Evolutionary conservation across 2,329 filamentous ascomycete species (phyloP), one percentile per base, ranked within the genome.

Genomic region (Claviceps quebecensis): DNA sequence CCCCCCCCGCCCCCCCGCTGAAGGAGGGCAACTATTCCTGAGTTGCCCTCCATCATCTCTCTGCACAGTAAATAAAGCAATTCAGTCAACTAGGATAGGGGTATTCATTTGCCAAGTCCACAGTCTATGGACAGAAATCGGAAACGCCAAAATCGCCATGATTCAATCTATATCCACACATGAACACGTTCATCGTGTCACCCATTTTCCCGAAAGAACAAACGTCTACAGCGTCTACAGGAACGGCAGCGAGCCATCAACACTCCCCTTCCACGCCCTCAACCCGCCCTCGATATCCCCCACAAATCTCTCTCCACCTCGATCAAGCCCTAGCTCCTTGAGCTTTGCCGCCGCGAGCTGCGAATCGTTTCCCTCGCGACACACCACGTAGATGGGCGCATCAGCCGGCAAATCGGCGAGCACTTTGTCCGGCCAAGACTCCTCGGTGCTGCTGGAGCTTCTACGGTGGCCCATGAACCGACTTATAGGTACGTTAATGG

Each of bases 301-400:
- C 45, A 91, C 77, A 56, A 76, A 79, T 11, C 80, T 72, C 45
- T 70, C 66, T 0, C 77, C 77, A 1, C 67, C 65, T n/a, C 61
- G 60, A 36, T 73, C 76, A 2, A 81, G 57, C 0, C 78, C 78
- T 45, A 80, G 60, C 14, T 83, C 77, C 59, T 83, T 83, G 52
- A 91, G 69, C 58, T 78, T 82, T 57, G 71, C 75, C 0, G 81
- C 75, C 1, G 81, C 81, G 19, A 87, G 58, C 61, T 91, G 87
- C 11, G 86, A 90, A 63, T 93, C 86, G 56, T 90, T 87, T 0
- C 87, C 87, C 1, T 85, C 72, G 34, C 86, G 74, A 57, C 87
- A 93, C 0, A 93, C 73, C 0, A 88, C 69, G 54, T 85, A 86
- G 22, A 93, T 80, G 0, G 83, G 76, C 2, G 71, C 69, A 36